Percentiles rank a stretch among this genome's conserved stretches.
Conservation (phyloP, 176 grass and related monocot genomes). For the Otatea glauca region DNA sequence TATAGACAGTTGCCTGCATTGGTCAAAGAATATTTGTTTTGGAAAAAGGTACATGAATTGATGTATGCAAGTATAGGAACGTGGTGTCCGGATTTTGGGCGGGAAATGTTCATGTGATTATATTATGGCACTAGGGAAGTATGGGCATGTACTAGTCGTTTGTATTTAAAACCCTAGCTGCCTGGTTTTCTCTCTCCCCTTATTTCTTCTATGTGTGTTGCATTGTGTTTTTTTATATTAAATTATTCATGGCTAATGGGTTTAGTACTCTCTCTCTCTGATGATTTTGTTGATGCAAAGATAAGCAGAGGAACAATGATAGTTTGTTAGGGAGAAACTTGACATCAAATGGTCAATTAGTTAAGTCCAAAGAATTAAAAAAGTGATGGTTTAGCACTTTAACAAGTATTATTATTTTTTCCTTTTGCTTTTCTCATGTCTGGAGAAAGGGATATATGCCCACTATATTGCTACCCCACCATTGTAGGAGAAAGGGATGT, state of each 20-base stretch:
- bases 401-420: neutral
- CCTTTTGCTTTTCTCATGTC: constrained; percentile 35
- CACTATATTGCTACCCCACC: constrained; percentile 26
- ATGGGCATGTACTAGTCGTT: constrained; percentile 51
- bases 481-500: neutral
- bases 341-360: constrained; percentile 27
- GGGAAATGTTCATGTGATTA: constrained; percentile 53
- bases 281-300: constrained; percentile 50
- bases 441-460: constrained; percentile 40
- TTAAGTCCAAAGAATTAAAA: constrained; percentile 12
- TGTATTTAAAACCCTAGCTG: constrained; percentile 42
- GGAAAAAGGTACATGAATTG: constrained; percentile 25
- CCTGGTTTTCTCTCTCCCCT: neutral
- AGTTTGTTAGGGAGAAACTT: constrained; percentile 32
- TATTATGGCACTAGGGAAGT: constrained; percentile 42
- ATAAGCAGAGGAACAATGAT: constrained; percentile 32
- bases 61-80: constrained; percentile 39
- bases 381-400: constrained; percentile 26
- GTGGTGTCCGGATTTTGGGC: constrained; percentile 56
- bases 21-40: constrained; percentile 51
- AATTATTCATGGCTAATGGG: neutral
- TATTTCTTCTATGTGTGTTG: neutral
- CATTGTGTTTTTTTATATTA: neutral
- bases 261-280: neutral
- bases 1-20: neutral